Evolutionary conservation across 2,329 filamentous ascomycete species (phyloP).

Genomic region (Dryadomyces sulphureus): DNA sequence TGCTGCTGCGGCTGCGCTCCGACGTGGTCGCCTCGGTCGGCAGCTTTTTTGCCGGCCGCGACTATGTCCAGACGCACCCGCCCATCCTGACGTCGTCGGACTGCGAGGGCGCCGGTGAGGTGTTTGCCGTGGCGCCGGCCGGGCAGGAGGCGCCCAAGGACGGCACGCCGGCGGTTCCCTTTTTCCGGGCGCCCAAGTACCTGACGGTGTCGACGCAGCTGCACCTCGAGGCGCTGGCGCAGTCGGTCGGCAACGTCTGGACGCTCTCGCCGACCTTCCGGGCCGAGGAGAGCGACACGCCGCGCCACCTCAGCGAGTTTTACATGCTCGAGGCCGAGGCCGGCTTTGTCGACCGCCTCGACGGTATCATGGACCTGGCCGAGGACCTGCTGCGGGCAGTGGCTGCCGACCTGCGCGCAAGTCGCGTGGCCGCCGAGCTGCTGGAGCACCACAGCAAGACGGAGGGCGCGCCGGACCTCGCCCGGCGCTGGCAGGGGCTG

Average conservation of each 20-base stretch:
- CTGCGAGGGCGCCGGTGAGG: slow-evolving; percentile 91
- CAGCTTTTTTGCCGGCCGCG: slow-evolving; percentile 55
- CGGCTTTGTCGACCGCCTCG: slow-evolving; percentile 58
- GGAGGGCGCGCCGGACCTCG: slow-evolving; percentile 18
- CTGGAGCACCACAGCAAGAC: slow-evolving; percentile 20
- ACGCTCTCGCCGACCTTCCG: slow-evolving; percentile 86
- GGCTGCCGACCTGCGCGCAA: slow-evolving; percentile 22
- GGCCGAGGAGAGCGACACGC: slow-evolving; percentile 84
- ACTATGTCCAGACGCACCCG: slow-evolving; percentile 74
- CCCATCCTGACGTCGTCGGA: slow-evolving; percentile 94
- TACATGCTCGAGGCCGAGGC: slow-evolving; percentile 96
- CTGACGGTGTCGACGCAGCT: slow-evolving; percentile 90
- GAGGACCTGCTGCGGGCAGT: slow-evolving; percentile 59
- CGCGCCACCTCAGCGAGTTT: slow-evolving; percentile 89
- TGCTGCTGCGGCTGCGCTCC: slow-evolving; percentile 71
- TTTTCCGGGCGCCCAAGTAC: slow-evolving; percentile 83
- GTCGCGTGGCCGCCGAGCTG: slow-evolving; percentile 31
- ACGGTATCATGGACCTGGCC: slow-evolving; percentile 61
- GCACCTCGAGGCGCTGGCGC: slow-evolving; percentile 82
- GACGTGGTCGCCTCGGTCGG: slow-evolving; percentile 59
- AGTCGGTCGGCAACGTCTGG: slow-evolving; percentile 84
- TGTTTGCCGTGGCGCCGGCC: slow-evolving; percentile 52
- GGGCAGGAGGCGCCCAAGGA: background rate
- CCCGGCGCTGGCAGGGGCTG: slow-evolving; percentile 55
- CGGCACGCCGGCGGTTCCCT: no score